Evolutionary conservation across 2,329 filamentous ascomycete species (phyloP), one percentile per base, ranked within the genome.

Genomic region (Lecanoromycetidae sp.): DNA sequence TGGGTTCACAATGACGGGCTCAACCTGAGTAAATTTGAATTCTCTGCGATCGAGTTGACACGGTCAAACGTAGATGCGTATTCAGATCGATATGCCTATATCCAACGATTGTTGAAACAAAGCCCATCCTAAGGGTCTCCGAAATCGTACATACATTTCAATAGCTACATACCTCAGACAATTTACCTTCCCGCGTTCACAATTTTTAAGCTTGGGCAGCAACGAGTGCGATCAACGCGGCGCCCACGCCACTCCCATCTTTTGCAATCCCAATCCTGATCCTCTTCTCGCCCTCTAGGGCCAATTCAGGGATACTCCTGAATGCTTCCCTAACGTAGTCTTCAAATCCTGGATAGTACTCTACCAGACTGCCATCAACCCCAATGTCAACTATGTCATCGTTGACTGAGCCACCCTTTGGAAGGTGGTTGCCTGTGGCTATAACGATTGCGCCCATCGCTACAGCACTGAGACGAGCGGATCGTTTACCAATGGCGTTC

Each of bases 261-360:
- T 94, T 95, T 52, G 91, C 91, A 59, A 96, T 91, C 19, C 90
- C 91, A 59, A 98, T 95, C 48, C 87, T 76, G 55, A 98, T 84
- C 66, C 80, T 84, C 67, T 84, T 82, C 55, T 93, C 87, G 9
- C 88, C 87, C 48, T 75, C 70, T 37, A 72, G 68, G 4, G 90
- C 90, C 57, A 96, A 84, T 52, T 82, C 79, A 13, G 86, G 75
- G 44, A 94, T 79, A 47, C 77, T 79, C 41, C 79, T 70, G 50
- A 96, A 71, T 5, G 85, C 85, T 60, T 94, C 84, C 52, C 88
- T 77, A 53, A 96, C 83, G 70, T 91, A 84, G 48, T 84, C 81
- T 55, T 91, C 80, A 67, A 95, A 98, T 60, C 80, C 81, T 7
- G 91, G 91, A 65, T 96, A 96, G 68, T 94, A 91, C 66, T 96